Conservation (phyloP, 2,329 filamentous ascomycete genomes). For the Diaporthe humulicola region DNA sequence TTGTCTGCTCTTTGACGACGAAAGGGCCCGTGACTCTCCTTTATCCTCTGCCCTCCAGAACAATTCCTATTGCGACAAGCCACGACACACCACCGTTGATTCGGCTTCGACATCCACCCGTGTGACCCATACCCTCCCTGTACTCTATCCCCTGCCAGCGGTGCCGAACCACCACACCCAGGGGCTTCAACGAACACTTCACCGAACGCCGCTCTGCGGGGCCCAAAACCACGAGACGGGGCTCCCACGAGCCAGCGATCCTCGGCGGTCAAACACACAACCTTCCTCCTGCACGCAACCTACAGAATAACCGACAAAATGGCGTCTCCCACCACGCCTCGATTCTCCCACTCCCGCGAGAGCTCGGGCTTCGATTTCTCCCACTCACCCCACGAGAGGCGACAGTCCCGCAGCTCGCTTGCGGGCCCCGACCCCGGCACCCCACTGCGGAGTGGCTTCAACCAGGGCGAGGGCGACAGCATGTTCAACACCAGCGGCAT, state of each 20-base stretch:
- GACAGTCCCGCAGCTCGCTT: conserved; percentile 57
- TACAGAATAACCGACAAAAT: conserved; percentile 53
- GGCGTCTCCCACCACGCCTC: conserved; percentile 67
- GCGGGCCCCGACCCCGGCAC: conserved; percentile 57
- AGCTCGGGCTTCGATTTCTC: conserved; percentile 67
- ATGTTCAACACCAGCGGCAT: conserved; percentile 56
- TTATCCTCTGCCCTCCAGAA: conserved; percentile 9
- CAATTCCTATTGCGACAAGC: conserved; percentile 1
- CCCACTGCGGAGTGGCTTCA: conserved; percentile 62
- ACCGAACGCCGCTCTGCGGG: conserved; percentile 9
- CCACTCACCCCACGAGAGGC: conserved; percentile 60
- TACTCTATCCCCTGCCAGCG: conserved; percentile 1
- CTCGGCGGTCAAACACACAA: conserved; percentile 25
- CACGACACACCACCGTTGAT: conserved; percentile 1
- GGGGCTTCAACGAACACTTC: conserved; percentile 27
- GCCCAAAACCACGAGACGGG: conserved; percentile 24
- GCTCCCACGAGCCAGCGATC: conserved; percentile 23
- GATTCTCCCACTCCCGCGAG: conserved; percentile 65
- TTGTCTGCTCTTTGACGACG: conserved; percentile 12
- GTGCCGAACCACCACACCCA: conserved; percentile 38
- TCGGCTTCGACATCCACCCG: conserved; percentile 7
- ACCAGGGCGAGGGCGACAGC: conserved; percentile 61
- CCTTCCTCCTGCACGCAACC: background rate
- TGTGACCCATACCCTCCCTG: conserved; percentile 21
- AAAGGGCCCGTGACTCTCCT: conserved; percentile 15